Conservation (phyloP, 192 early-diverging fungal genomes). For the Lobulomyces angularis region DNA sequence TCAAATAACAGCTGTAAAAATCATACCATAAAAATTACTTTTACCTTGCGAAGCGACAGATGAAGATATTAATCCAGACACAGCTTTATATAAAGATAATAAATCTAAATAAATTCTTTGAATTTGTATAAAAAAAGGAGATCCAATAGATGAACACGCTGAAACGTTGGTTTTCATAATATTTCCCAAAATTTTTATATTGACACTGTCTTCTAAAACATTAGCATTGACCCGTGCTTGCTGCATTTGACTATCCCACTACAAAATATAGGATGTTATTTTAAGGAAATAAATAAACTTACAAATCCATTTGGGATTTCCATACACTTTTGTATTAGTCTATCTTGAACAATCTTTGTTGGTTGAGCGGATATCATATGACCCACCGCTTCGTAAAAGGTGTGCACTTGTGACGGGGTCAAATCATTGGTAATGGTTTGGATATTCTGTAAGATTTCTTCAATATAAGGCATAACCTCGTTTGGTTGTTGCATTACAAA, state of each 20-base stretch:
- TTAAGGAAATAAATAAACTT: conserved; percentile 12
- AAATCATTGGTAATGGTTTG: conserved; percentile 80
- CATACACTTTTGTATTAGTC: conserved; percentile 78
- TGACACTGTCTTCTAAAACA: conserved; percentile 61
- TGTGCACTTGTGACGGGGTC: conserved; percentile 84
- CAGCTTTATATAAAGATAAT: conserved; percentile 81
- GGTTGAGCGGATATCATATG: conserved; percentile 93
- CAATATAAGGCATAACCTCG: conserved; percentile 84
- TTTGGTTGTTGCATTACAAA: conserved; percentile 88
- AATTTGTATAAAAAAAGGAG: conserved; percentile 78
- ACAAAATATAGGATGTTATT: background rate
- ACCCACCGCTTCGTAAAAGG: conserved; percentile 97
- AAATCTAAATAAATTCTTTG: conserved; percentile 82
- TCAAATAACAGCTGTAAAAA: conserved; percentile 1
- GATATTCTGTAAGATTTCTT: conserved; percentile 81
- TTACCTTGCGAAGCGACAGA: conserved; percentile 57
- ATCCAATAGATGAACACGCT: conserved; percentile 77
- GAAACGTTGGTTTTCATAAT: conserved; percentile 93
- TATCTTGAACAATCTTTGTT: conserved; percentile 62
- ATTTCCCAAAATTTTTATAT: conserved; percentile 77
- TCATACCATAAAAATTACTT: background rate
- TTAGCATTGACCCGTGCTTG: conserved; percentile 55
- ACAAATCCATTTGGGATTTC: conserved; percentile 72
- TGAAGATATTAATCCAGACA: conserved; percentile 71
- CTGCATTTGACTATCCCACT: conserved; percentile 75